Conservation (phyloP, 192 early-diverging fungal genomes). For the Mortierella hygrophila region DNA sequence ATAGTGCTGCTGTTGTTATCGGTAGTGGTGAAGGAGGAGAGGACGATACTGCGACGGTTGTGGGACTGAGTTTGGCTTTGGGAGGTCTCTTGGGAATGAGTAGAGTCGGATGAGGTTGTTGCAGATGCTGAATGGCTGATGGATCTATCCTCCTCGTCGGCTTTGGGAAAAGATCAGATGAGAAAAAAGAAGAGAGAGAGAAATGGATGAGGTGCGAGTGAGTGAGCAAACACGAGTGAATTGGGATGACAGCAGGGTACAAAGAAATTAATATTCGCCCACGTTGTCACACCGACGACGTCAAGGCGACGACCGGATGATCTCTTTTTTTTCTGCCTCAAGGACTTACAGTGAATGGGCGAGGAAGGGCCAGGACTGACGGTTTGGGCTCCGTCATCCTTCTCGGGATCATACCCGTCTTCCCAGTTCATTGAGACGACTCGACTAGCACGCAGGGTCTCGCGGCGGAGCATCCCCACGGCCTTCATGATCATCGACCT, state of each 20-base stretch:
- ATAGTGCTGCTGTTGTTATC: background rate
- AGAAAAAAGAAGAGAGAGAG: background rate
- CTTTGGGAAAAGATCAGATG: conserved; percentile 7
- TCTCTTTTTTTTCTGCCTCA: background rate
- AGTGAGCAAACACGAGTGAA: background rate
- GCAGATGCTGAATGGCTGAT: conserved; percentile 36
- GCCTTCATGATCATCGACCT: conserved; percentile 57
- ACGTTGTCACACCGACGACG: too few relatives aligned
- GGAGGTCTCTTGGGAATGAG: conserved; percentile 20
- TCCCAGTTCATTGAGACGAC: conserved; percentile 39
- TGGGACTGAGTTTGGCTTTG: background rate
- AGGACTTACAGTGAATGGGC: background rate
- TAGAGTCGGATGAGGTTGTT: conserved; percentile 24
- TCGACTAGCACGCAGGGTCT: conserved; percentile 45
- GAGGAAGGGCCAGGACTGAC: background rate
- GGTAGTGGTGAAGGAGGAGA: background rate
- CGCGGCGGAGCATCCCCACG: conserved; percentile 51
- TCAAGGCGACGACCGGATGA: background rate
- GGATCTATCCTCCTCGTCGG: conserved; percentile 35
- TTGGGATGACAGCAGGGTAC: too few relatives aligned
- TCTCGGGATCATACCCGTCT: conserved; percentile 43
- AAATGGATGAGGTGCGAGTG: background rate
- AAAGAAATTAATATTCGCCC: background rate
- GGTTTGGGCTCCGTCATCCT: conserved; percentile 13
- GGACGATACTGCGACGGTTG: background rate